Percentiles rank a stretch among this genome's conserved stretches.
These are phyloP conservation scores for Erigeron canadensis DNA, from an alignment of 129 eudicot genomes.

Conservation along the genomic window DNA sequence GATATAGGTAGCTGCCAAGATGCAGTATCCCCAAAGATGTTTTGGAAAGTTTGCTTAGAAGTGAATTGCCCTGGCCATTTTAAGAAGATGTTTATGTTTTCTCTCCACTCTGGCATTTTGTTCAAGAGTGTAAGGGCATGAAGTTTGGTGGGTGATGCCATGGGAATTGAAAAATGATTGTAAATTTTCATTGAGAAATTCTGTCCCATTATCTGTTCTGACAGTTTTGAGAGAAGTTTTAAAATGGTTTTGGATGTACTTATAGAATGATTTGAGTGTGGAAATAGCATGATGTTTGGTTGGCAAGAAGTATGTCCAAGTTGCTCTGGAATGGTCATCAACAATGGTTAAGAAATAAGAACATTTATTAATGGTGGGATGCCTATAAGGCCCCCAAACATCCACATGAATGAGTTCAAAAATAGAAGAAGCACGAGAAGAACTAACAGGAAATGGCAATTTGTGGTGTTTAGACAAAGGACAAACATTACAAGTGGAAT, in stretches of 20 bases:
- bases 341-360: neutral
- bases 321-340: neutral
- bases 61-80: neutral
- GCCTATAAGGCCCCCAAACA: neutral
- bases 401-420: neutral
- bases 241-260: neutral
- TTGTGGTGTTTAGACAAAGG: neutral
- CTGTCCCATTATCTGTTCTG: neutral
- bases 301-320: neutral
- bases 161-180: neutral
- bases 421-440: neutral
- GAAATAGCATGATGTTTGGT: neutral
- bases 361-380: neutral
- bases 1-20: neutral
- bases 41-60: neutral
- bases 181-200: neutral
- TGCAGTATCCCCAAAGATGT: neutral
- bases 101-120: neutral
- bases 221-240: neutral
- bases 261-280: neutral
- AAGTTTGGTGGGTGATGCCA: neutral
- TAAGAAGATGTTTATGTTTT: neutral
- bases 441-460: neutral
- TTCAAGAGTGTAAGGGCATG: neutral
- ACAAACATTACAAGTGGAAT: neutral